Evolutionary conservation across 1,139 yeast genomes (phyloP), one percentile per base, ranked within the genome.

Genomic region (Magnusiomyces paraingens): DNA sequence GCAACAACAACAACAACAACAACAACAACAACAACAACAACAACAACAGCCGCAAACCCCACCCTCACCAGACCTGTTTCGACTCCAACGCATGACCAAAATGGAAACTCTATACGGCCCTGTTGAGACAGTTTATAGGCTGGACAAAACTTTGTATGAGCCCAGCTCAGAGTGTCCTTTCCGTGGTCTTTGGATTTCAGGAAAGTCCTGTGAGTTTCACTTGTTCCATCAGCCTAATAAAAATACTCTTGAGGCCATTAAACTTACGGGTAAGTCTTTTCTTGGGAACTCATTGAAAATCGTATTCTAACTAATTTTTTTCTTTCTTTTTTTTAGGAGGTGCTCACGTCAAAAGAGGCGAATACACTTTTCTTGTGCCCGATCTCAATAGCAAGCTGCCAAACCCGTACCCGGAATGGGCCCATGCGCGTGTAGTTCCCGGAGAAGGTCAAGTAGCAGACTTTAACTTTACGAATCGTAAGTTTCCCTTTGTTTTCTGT

Each of bases 341-440:
- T 47, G 61, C 61, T 5, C 57, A 57, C 42, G 62, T 68, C 2
- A 69, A 70, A 11, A 57, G 70, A 12, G 70, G 70, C 3, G 70
- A 67, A 49, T 46, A 56, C 40, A 53, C 61, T 22, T 66, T 68
- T 50, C 51, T 58, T 36, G 64, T 64, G 14, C 66, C 60, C 12
- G 62, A 66, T 51, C 52, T 64, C 26, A 51, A 51, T 11, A 57
- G 58, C 36, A 44, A 58, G 11, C 41, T 56, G 26, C 59, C 65
- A n/a, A 55, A 48, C 8, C 49, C 57, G 15, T 63, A 61, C 44
- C 54, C 57, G 5, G 64, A 59, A 49, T 63, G 64, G 66, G 62
- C 64, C 6, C 57, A 59, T 12, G 58, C 61, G 4, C 57, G 58
- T 3, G 66, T 63, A 1, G 59, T 63, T 3, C 53, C 57, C 10